Base-by-base conservation (phyloP, 257 asterid species). In the Agastache rugosa region DNA sequence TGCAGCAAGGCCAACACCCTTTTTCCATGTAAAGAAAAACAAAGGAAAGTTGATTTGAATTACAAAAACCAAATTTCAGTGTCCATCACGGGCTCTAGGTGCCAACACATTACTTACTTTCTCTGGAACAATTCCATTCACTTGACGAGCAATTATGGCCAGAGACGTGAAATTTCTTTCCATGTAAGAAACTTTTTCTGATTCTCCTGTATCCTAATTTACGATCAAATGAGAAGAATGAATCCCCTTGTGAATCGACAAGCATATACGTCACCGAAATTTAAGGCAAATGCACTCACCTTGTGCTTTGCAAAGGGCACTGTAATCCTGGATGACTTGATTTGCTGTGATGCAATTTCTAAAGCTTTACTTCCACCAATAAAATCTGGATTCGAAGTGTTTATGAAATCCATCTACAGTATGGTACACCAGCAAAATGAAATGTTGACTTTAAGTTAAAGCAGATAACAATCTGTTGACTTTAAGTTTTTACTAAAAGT, bases 351-450 rank as follows among this genome's bases (percentile, higher is more conserved):
- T 41, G 97, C 98, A 68, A 70, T 78, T 86, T 91, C 98, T 42
- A 91, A 75, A 71, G 98, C 98, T 86, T 86, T 91, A 81, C 87
- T 87, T 67, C 98, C 98, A 63, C 98, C 97, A 79, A 93, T 63
- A 75, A 93, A 93, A 86, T 87, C 87, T 70, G 96, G 88, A 82
- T 93, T 93, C 65, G 98, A 93, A 54, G 98, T 93, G 81, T 93
- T 93, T 74, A 93, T 86, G 85, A 85, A 93, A 80, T 93, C 96
- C 93, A 89, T 90, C 98, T 93, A 78, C 77, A 74, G 56, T 68
- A 80, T 19, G 29, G 19, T 76, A 62, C 48, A 35, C 39, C 44
- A 75, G 31, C 12, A 72, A 51, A 23, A n/a, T 11, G 45, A 9
- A 67, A 53, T 29, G 37, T 20, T 39, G 53, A 23, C 51, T n/a